A percentile compares a stretch with the other conserved stretches of the same genome.
Evolutionary conservation across 2,329 filamentous ascomycete genomes (phyloP).

Genomic region (Colletotrichum paranaense): DNA sequence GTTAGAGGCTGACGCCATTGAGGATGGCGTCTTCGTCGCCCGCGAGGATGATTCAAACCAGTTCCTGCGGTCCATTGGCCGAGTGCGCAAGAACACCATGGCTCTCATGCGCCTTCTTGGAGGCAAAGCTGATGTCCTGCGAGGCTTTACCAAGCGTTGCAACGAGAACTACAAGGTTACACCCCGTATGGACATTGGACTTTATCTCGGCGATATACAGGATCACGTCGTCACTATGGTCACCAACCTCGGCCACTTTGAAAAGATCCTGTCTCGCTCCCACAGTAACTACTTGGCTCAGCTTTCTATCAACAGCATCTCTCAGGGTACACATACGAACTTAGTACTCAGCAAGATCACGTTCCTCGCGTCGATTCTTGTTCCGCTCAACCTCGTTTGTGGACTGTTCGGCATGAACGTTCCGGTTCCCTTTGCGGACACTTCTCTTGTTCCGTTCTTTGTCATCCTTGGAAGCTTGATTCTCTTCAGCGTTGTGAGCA

Average conservation of each 20-base stretch:
- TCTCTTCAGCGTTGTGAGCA: slow-evolving; percentile 59
- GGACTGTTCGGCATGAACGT: slow-evolving; percentile 93
- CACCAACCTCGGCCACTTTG: slow-evolving; percentile 93
- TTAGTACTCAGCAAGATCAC: slow-evolving; percentile 94
- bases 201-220: slow-evolving; percentile 97
- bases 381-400: slow-evolving; percentile 93
- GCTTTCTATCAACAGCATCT: slow-evolving; percentile 90
- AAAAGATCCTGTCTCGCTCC: slow-evolving; percentile 94
- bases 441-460: slow-evolving; percentile 66
- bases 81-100: slow-evolving; percentile 94
- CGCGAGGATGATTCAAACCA: slow-evolving; percentile 89
- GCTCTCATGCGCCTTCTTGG: slow-evolving; percentile 91
- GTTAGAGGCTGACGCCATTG: slow-evolving; percentile 88
- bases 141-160: slow-evolving; percentile 97
- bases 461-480: slow-evolving; percentile 65
- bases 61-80: slow-evolving; percentile 89
- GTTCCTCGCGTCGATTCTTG: slow-evolving; percentile 91
- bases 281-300: slow-evolving; percentile 98
- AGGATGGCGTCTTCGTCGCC: slow-evolving; percentile 94
- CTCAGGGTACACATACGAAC: slow-evolving; percentile 89
- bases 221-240: slow-evolving; percentile 99
- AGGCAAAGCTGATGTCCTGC: slow-evolving; percentile 98
- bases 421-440: slow-evolving; percentile 71
- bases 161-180: slow-evolving; percentile 97
- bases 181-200: slow-evolving; percentile 93